Percentiles rank a stretch among this genome's conserved stretches.
These are phyloP conservation scores for Telopea speciosissima DNA, from an alignment of 177 flowering plant genomes.

Conservation along the genomic window DNA sequence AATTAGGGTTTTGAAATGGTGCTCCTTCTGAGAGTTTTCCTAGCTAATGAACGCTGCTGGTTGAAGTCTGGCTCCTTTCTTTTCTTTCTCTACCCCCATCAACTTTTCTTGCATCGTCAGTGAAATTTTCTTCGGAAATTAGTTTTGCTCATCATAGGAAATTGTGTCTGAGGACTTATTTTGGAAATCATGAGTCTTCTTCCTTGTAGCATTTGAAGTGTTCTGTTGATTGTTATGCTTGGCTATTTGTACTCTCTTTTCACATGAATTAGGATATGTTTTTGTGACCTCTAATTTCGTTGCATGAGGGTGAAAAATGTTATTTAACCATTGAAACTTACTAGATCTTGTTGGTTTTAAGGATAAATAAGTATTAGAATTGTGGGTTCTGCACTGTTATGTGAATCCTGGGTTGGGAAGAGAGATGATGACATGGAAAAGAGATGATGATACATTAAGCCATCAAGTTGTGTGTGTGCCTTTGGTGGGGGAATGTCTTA, in stretches of 20 bases:
- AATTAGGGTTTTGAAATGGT: slow-evolving; percentile 1
- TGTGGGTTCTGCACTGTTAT: background rate
- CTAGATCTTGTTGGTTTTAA: background rate
- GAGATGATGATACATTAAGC: no score
- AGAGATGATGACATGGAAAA: no score
- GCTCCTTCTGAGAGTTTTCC: background rate
- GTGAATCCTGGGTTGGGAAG: background rate
- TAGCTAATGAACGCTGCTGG: background rate
- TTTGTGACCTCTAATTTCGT: no score
- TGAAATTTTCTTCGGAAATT: no score
- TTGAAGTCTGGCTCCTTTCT: background rate
- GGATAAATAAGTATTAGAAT: background rate
- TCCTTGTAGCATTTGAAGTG: background rate
- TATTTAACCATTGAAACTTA: background rate
- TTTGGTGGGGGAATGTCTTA: no score
- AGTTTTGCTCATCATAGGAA: background rate
- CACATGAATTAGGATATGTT: background rate
- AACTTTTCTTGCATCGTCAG: background rate
- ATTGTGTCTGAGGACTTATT: background rate
- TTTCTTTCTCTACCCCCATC: background rate
- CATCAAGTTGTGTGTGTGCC: no score
- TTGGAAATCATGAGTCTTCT: background rate
- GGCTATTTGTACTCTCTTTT: background rate
- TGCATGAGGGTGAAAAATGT: no score
- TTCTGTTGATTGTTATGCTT: no score